A percentile compares a stretch with the other conserved stretches of the same genome.
Evolutionary conservation across 495 filamentous ascomycete species (phyloP).

Genomic region (Podospora tetraspora): DNA sequence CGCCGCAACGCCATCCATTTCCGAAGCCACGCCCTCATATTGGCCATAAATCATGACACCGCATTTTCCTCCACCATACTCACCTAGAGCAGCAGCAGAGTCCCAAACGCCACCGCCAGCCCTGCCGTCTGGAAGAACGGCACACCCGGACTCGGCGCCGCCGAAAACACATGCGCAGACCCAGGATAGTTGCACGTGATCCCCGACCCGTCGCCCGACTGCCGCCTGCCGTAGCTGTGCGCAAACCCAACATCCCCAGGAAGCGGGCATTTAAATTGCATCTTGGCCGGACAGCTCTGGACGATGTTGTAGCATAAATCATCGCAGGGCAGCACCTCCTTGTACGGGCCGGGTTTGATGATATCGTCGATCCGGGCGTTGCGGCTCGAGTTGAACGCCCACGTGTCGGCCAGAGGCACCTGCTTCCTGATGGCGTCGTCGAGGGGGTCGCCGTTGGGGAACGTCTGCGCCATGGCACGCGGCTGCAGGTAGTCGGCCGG

Average conservation of each 20-base stretch:
- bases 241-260: conserved; percentile 48
- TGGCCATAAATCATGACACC: background rate
- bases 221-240: conserved; percentile 57
- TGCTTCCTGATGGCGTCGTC: conserved; percentile 21
- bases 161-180: conserved; percentile 34
- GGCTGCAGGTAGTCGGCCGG: conserved; percentile 51
- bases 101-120: conserved; percentile 6
- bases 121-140: conserved; percentile 16
- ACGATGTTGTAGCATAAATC: conserved; percentile 80
- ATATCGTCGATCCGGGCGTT: conserved; percentile 64
- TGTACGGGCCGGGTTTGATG: conserved; percentile 83
- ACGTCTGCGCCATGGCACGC: conserved; percentile 62
- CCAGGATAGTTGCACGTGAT: conserved; percentile 47
- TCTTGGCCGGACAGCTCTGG: conserved; percentile 70
- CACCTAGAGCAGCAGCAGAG: conserved; percentile 5
- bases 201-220: conserved; percentile 13
- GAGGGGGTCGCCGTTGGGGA: conserved; percentile 61
- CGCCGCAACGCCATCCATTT: background rate
- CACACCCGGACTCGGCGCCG: conserved; percentile 11
- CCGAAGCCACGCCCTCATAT: background rate
- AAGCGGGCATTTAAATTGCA: conserved; percentile 73
- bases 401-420: conserved; percentile 18
- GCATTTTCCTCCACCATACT: background rate
- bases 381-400: conserved; percentile 51
- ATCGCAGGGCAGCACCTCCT: conserved; percentile 81